Conservation (phyloP, 257 asterid species). For the Solanum medicagineum region DNA sequence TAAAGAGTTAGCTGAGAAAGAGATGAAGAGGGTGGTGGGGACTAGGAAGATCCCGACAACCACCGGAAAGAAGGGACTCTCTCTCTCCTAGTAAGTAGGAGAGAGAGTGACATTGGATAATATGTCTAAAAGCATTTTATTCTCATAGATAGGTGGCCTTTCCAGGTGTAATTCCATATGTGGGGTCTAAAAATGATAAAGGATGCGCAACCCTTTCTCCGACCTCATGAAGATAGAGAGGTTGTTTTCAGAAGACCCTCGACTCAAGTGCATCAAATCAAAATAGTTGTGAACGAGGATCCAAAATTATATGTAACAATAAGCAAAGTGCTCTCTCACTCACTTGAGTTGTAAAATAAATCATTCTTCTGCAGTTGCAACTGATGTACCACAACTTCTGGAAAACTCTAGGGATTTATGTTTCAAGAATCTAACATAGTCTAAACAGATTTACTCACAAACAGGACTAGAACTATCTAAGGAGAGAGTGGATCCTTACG, state of each 20-base stretch:
- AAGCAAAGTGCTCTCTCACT: neutral
- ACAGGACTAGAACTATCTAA: neutral
- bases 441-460: conserved; percentile 16
- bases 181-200: accelerated
- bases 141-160: no score
- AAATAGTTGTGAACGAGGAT: neutral
- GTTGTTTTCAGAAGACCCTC: neutral
- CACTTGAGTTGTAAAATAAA: neutral
- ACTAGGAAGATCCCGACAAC: no score
- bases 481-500: conserved; percentile 11
- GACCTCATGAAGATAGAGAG: neutral
- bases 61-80: no score
- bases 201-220: neutral
- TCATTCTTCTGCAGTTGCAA: neutral
- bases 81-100: no score
- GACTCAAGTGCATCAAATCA: neutral
- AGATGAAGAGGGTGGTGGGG: no score
- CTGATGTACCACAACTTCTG: neutral
- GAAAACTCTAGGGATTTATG: neutral
- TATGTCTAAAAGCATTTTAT: no score
- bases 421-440: conserved; percentile 4
- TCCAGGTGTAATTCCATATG: neutral
- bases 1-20: no score
- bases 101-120: no score
- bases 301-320: neutral